Conservation (phyloP, 768 basidiomycete genomes). For the Macrolepiota fuliginosa region DNA sequence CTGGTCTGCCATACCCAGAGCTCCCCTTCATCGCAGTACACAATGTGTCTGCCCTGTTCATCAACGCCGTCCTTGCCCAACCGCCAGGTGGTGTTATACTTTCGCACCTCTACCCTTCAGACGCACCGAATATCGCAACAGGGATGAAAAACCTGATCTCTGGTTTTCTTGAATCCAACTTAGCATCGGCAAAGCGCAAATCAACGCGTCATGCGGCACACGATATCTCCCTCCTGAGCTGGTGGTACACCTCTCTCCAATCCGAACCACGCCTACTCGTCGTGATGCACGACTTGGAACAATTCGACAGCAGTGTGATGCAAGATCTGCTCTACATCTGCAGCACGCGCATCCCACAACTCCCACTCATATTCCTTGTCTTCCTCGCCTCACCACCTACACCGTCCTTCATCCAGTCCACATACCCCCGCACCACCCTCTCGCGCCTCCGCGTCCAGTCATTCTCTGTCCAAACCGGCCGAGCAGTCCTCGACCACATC, state of each 20-base stretch:
- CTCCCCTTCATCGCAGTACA: constrained; percentile 58
- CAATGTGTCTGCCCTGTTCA: constrained; percentile 45
- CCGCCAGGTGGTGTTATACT: constrained; percentile 36
- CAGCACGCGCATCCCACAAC: constrained; percentile 50
- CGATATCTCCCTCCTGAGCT: constrained; percentile 58
- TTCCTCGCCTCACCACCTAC: constrained; percentile 53
- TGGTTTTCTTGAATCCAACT: constrained; percentile 40
- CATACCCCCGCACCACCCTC: constrained; percentile 60
- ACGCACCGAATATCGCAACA: constrained; percentile 49
- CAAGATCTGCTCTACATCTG: constrained; percentile 72
- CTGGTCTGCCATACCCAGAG: constrained; percentile 58
- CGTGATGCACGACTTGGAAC: constrained; percentile 73
- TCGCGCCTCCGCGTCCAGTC: constrained; percentile 53
- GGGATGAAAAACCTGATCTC: constrained; percentile 56
- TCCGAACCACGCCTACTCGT: constrained; percentile 51
- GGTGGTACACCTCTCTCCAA: constrained; percentile 47
- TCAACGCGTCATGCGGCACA: constrained; percentile 50
- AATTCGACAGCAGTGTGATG: constrained; percentile 58
- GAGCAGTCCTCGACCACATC: constrained; percentile 48
- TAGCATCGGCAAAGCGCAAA: constrained; percentile 29
- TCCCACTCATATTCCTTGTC: constrained; percentile 68
- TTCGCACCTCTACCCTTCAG: constrained; percentile 54
- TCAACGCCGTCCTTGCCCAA: constrained; percentile 44
- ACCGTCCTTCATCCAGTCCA: constrained; percentile 54
- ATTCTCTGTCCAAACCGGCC: constrained; percentile 48